Evolutionary conservation across 805 yeast species (phyloP).

Genomic region (Cyberlindnera maritima): DNA sequence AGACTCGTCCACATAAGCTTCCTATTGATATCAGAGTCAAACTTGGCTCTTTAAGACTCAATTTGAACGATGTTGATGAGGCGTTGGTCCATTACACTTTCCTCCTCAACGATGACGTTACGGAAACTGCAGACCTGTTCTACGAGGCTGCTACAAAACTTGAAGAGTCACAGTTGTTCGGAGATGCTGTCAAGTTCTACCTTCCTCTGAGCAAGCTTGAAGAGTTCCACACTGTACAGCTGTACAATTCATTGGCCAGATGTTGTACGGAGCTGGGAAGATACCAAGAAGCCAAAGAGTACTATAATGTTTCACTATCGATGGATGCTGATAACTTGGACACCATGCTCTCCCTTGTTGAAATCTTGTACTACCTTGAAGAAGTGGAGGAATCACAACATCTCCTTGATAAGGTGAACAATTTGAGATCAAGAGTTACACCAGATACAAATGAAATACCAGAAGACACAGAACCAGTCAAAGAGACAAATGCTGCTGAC

Average conservation of each 20-base stretch:
- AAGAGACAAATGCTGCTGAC: background rate
- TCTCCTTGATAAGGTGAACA: constrained; percentile 51
- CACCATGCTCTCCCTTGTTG: constrained; percentile 75
- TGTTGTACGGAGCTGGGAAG: constrained; percentile 76
- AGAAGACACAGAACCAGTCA: background rate
- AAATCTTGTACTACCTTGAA: constrained; percentile 67
- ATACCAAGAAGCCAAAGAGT: constrained; percentile 59
- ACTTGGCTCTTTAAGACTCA: constrained; percentile 70
- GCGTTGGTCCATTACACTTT: constrained; percentile 69
- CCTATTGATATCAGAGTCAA: constrained; percentile 89
- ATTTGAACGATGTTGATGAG: constrained; percentile 60
- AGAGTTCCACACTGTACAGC: constrained; percentile 48
- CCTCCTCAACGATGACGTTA: constrained; percentile 53
- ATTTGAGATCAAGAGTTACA: constrained; percentile 25
- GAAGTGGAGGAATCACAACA: constrained; percentile 55
- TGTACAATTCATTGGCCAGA: constrained; percentile 57
- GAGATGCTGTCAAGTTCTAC: constrained; percentile 74
- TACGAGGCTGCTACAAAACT: constrained; percentile 73
- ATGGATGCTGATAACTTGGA: constrained; percentile 65
- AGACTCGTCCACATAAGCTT: constrained; percentile 42
- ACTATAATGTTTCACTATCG: constrained; percentile 52
- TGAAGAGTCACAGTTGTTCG: constrained; percentile 63
- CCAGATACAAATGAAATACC: background rate
- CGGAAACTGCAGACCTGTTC: constrained; percentile 69
- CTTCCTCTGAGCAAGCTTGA: constrained; percentile 53